Percentiles rank a stretch among this genome's conserved stretches.
phyloP scores from a whole-genome alignment of 2,329 filamentous ascomycete species.

The Thielaviopsis euricoi region DNA sequence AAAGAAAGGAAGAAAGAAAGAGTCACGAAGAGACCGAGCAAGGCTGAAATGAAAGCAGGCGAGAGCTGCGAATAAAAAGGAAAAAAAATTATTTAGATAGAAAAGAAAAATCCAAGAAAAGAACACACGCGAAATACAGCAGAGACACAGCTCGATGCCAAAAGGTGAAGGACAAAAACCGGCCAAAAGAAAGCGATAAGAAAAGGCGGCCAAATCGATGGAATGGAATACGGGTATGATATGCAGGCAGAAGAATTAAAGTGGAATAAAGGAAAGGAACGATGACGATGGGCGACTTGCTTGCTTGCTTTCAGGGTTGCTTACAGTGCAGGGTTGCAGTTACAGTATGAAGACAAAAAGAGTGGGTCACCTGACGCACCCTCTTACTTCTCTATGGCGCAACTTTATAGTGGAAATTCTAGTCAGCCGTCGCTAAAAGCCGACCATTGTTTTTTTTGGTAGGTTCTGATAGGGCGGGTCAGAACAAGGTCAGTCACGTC shows the following conservation, averaged over 20 bases:
- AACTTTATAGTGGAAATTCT: too few species aligned
- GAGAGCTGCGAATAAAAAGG: background rate
- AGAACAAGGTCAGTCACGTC: too few species aligned
- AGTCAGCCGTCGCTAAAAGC: background rate
- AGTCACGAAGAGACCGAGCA: background rate
- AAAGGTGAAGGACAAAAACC: background rate
- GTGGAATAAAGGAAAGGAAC: background rate
- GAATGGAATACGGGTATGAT: too few species aligned
- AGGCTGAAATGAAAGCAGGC: background rate
- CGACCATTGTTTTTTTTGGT: background rate
- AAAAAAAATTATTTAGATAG: background rate
- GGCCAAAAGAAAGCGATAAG: background rate
- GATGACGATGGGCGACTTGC: background rate
- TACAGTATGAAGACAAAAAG: background rate
- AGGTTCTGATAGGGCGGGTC: too few species aligned
- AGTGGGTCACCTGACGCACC: background rate
- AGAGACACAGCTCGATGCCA: background rate
- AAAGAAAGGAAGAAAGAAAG: conserved; percentile 1
- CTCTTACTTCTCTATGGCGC: too few species aligned
- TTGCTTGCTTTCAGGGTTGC: too few species aligned
- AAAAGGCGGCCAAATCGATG: background rate
- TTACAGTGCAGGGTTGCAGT: too few species aligned
- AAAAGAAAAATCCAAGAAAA: background rate
- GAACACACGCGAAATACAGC: background rate
- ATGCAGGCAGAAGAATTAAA: too few species aligned